Base-by-base conservation (phyloP, 1,284 basidiomycete species). In the Boletus semigastroideus region DNA sequence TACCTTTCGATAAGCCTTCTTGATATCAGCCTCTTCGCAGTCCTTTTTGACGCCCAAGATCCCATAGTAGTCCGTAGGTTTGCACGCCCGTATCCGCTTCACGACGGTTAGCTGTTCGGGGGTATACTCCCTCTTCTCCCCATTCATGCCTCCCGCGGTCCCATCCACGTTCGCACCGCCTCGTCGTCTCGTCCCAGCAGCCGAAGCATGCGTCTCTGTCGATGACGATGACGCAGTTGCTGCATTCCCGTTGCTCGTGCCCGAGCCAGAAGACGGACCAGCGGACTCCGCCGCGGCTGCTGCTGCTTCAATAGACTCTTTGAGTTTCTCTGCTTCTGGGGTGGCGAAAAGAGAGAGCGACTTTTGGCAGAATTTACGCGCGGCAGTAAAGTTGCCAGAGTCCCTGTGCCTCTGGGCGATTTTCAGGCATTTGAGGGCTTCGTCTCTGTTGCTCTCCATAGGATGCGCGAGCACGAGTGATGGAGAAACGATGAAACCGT, bases 1-100 rank as follows among this genome's bases (percentile, higher is more conserved):
- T 55, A 95, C 94, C 82, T 98, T 99, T 55, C 94, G 84, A 78
- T 99, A 99, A 17, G 96, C 94, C 73, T 92, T 95, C 78, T 98
- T 98, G 52, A 99, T 83, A 48, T 98, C 94, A 9, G 73, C 80
- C 61, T 98, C 96, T 22, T 92, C 84, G 65, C 94, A 96, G 5
- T 85, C 85, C 72, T 82, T 87, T 70, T 94, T 87, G 52, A 99
- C 70, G 2, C 82, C 78, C 59, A 99, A 73, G 57, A 99, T 98
- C 69, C 92, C 90, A 72, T 99, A 99, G 71, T 97, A 99, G 67
- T 94, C 87, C 42, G 91, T 90, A 19, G 86, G 78, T 68, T 90
- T 91, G 74, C 96, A 98, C 31, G 78, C 72, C 62, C 87, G 82
- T 51, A 99, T 88, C 45, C 93, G 79, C 67, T 91, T 92, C 52